Percentiles rank a stretch among this genome's conserved stretches.
Conservation (phyloP, 2,329 filamentous ascomycete species). For the Periconia sp. region DNA sequence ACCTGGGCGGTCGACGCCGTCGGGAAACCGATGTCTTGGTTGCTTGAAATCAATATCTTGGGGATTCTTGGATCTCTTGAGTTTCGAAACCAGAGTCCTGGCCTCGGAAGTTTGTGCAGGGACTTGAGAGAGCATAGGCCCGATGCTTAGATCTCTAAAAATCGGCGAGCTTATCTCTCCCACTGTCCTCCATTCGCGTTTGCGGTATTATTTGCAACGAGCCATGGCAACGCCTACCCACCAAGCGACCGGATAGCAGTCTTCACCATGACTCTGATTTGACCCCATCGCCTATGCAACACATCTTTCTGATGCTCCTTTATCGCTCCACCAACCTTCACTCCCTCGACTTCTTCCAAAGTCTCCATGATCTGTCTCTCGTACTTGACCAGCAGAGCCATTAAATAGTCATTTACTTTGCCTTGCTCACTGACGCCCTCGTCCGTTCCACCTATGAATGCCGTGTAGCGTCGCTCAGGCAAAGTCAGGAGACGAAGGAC, state of each 20-base stretch:
- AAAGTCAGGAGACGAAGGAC: slow-evolving; percentile 46
- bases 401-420: slow-evolving; percentile 47
- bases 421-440: slow-evolving; percentile 43
- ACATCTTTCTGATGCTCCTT: slow-evolving; percentile 30
- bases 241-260: slow-evolving; percentile 6
- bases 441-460: slow-evolving; percentile 38
- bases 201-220: no score
- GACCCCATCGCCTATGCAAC: slow-evolving; percentile 44
- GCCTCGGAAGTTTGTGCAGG: no score
- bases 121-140: no score
- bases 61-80: no score
- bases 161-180: no score
- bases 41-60: no score
- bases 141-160: no score
- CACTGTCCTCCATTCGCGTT: no score
- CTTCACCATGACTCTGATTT: slow-evolving; percentile 39
- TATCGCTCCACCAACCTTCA: slow-evolving; percentile 14
- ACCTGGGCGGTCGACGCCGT: no score
- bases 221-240: no score
- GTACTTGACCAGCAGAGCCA: slow-evolving; percentile 35
- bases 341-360: slow-evolving; percentile 30
- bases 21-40: no score
- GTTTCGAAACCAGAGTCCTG: no score
- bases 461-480: slow-evolving; percentile 34
- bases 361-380: slow-evolving; percentile 33